A percentile compares a stretch with the other conserved stretches of the same genome.
phyloP scores from a whole-genome alignment of 208 protist species.

The Herpetomonas samuelpessoai region DNA sequence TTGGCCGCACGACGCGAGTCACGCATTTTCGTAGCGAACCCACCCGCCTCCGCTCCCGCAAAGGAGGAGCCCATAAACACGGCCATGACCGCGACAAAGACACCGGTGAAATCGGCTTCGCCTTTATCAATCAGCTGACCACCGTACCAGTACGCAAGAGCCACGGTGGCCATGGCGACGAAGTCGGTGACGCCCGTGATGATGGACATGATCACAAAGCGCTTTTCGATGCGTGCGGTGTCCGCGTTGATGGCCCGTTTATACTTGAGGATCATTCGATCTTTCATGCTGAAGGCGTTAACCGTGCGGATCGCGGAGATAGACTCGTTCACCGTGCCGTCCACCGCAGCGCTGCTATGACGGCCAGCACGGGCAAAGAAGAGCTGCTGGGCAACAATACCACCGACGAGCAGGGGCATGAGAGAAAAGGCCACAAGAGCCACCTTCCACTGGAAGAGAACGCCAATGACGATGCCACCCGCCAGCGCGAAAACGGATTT shows the following conservation, averaged over 20 bases:
- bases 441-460: constrained; percentile 74
- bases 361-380: constrained; percentile 35
- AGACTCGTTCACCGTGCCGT: constrained; percentile 64
- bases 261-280: constrained; percentile 29
- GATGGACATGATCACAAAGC: constrained; percentile 29
- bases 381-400: constrained; percentile 39
- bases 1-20: constrained; percentile 42
- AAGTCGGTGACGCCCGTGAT: constrained; percentile 61
- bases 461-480: constrained; percentile 53
- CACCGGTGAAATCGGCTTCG: constrained; percentile 55
- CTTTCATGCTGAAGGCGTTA: constrained; percentile 68
- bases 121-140: constrained; percentile 62
- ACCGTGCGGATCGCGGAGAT: constrained; percentile 76
- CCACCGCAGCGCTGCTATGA: constrained; percentile 36
- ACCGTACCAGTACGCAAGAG: constrained; percentile 80
- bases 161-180: constrained; percentile 47
- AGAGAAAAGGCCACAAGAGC: constrained; percentile 54
- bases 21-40: constrained; percentile 54
- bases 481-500: constrained; percentile 45
- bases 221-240: constrained; percentile 18
- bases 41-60: constrained; percentile 56
- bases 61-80: constrained; percentile 56
- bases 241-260: constrained; percentile 16
- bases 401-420: constrained; percentile 49
- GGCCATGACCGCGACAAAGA: constrained; percentile 44